phyloP scores from a whole-genome alignment of 2,329 filamentous ascomycete species.

The Emergomyces orientalis region DNA sequence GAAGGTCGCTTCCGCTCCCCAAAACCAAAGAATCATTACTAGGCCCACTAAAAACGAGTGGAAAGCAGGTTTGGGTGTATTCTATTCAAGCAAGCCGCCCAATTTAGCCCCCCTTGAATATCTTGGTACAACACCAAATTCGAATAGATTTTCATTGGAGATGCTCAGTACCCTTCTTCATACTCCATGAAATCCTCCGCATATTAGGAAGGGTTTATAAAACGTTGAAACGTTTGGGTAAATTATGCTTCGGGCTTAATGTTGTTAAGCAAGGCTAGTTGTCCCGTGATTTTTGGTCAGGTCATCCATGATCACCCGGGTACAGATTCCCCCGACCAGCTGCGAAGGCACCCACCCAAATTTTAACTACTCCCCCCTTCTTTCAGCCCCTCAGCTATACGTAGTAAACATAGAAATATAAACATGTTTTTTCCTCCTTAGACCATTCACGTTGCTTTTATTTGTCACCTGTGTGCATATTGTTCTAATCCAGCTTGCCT shows the following conservation, averaged over 20 bases:
- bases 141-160: neutral
- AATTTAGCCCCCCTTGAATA: neutral
- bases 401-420: neutral
- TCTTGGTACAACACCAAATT: neutral
- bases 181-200: too few relatives aligned
- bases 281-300: neutral
- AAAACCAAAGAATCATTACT: too few relatives aligned
- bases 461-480: neutral
- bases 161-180: neutral
- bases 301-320: neutral
- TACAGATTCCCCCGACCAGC: neutral
- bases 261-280: neutral
- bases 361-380: neutral
- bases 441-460: neutral
- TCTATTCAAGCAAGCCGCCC: neutral
- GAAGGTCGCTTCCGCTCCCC: neutral
- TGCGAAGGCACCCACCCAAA: neutral
- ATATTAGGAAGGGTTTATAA: too few relatives aligned
- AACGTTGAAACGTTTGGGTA: neutral
- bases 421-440: neutral
- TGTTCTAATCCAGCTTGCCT: neutral
- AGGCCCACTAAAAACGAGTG: too few relatives aligned
- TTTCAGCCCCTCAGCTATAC: neutral
- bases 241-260: neutral
- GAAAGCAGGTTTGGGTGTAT: neutral